These are phyloP conservation scores for Dictyostelium intermedium DNA, from an alignment of 78 protist genomes.

Conservation along the genomic window DNA sequence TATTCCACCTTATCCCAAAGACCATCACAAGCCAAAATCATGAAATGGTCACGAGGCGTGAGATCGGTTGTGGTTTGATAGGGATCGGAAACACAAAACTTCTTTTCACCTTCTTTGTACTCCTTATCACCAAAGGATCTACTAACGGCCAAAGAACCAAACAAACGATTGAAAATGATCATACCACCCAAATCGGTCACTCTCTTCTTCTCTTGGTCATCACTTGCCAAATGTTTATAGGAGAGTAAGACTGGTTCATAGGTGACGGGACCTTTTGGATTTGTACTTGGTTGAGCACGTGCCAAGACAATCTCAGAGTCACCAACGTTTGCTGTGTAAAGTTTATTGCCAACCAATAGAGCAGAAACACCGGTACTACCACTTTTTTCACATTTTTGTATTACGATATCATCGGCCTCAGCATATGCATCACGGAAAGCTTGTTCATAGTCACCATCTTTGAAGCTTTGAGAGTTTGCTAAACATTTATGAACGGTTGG, in stretches of 20 bases:
- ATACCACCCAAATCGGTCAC: slow-evolving; percentile 83
- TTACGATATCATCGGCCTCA: slow-evolving; percentile 32
- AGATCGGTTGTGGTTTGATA: slow-evolving; percentile 8
- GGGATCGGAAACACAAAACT: slow-evolving; percentile 78
- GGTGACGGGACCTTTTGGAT: not conserved
- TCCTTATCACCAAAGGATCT: slow-evolving; percentile 85
- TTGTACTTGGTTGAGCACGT: not conserved
- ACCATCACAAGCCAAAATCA: slow-evolving; percentile 85
- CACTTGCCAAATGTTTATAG: slow-evolving; percentile 77
- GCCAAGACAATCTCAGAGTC: slow-evolving; percentile 80
- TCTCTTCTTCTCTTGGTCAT: slow-evolving; percentile 62
- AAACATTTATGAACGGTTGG: slow-evolving; percentile 71
- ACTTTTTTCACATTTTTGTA: slow-evolving; percentile 64
- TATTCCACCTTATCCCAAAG: slow-evolving; percentile 80
- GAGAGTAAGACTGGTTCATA: slow-evolving; percentile 40
- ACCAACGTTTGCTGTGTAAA: slow-evolving; percentile 78
- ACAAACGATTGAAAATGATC: slow-evolving; percentile 81
- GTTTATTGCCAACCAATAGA: slow-evolving; percentile 43
- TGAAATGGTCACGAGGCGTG: slow-evolving; percentile 72
- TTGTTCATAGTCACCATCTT: slow-evolving; percentile 30
- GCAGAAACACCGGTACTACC: slow-evolving; percentile 70
- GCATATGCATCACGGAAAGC: slow-evolving; percentile 68
- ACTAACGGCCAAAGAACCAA: slow-evolving; percentile 80
- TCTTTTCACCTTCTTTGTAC: slow-evolving; percentile 79
- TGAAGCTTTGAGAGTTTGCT: slow-evolving; percentile 25